phyloP scores from a whole-genome alignment of 108 stramenopile genomes.

The Cyclotella choctawhatcheeana region DNA sequence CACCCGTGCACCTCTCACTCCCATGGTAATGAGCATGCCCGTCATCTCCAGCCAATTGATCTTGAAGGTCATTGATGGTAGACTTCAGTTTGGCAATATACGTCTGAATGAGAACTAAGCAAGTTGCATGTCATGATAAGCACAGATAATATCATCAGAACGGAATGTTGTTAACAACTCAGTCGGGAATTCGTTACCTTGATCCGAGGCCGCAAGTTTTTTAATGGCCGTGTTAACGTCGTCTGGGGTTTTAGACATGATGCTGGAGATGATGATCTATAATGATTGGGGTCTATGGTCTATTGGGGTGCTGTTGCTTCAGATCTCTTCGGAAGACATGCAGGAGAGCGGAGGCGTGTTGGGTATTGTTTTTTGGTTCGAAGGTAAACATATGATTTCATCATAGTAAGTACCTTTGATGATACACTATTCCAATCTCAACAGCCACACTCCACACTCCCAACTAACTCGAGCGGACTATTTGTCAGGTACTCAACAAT shows the following conservation, averaged over 20 bases:
- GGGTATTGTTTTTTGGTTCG: no score
- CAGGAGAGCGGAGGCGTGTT: no score
- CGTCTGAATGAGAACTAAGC: slow-evolving; percentile 46
- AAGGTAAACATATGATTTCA: no score
- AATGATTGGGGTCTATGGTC: no score
- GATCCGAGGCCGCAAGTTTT: slow-evolving; percentile 53
- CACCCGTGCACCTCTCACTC: slow-evolving; percentile 61
- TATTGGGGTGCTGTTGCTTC: no score
- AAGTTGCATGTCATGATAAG: not conserved
- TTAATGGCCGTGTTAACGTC: slow-evolving; percentile 53
- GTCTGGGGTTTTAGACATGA: slow-evolving; percentile 44
- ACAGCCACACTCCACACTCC: no score
- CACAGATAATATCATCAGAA: not conserved
- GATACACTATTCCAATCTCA: no score
- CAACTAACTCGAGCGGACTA: no score
- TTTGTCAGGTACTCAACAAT: no score
- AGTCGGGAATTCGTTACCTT: no score
- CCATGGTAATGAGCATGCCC: slow-evolving; percentile 87
- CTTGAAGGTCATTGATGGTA: slow-evolving; percentile 45
- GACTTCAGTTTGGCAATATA: slow-evolving; percentile 53
- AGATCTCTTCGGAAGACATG: no score
- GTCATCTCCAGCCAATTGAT: slow-evolving; percentile 43
- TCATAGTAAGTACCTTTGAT: no score
- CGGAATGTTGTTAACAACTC: not conserved
- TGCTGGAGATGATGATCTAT: slow-evolving; percentile 3